Evolutionary conservation across 2,329 filamentous ascomycete genomes (phyloP).

Genomic region (Drechslerella dactyloides): DNA sequence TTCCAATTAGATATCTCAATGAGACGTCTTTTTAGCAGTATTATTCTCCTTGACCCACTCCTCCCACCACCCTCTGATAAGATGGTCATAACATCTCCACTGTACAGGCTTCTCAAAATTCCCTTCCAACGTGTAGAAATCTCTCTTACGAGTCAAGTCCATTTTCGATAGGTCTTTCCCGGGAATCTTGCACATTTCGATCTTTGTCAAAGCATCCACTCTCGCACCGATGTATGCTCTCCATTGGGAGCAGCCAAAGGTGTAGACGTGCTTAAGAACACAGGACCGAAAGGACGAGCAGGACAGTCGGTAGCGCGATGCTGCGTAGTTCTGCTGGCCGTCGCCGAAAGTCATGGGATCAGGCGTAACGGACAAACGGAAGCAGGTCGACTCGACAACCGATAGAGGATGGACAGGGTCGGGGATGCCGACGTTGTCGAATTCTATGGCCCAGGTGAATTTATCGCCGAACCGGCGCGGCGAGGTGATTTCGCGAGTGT

Average conservation of each 20-base stretch:
- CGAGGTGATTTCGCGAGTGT: constrained; percentile 25
- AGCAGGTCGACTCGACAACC: constrained; percentile 46
- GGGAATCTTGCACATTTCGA: constrained; percentile 37
- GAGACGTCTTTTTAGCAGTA: too few relatives aligned
- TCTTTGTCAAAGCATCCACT: constrained; percentile 34
- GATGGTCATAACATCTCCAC: constrained; percentile 34
- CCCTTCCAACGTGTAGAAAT: constrained; percentile 40
- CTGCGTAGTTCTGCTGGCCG: constrained; percentile 36
- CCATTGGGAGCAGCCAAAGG: constrained; percentile 43
- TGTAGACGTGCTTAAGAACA: constrained; percentile 32
- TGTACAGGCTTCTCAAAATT: constrained; percentile 20
- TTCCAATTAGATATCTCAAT: too few relatives aligned
- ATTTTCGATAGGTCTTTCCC: constrained; percentile 17
- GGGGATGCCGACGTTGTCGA: constrained; percentile 25
- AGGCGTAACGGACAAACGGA: constrained; percentile 39
- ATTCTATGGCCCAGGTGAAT: constrained; percentile 37
- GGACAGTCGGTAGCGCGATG: constrained; percentile 35
- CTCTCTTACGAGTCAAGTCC: constrained; percentile 36
- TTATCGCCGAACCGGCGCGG: constrained; percentile 45
- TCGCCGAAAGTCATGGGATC: constrained; percentile 14
- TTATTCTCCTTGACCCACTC: constrained; percentile 34
- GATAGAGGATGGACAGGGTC: constrained; percentile 10
- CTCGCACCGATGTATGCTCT: constrained; percentile 33
- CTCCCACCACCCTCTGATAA: constrained; percentile 38
- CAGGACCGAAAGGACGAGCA: constrained; percentile 37